These are phyloP conservation scores for Naumovozyma dairenensis DNA, from an alignment of 805 yeast species.

Conservation along the genomic window DNA sequence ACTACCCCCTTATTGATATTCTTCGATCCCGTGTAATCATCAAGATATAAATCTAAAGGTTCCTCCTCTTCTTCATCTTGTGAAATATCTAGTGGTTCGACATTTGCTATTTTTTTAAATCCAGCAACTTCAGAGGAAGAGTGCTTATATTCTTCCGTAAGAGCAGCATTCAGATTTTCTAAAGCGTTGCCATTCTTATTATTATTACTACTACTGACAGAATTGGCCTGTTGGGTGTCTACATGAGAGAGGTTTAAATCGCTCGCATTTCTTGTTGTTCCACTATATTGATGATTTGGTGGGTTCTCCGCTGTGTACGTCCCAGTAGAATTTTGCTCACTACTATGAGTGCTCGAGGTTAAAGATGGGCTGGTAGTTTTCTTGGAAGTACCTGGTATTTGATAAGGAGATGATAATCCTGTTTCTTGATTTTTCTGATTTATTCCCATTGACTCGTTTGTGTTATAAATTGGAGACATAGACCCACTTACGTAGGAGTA, in stretches of 20 bases:
- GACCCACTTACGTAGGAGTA: too few species aligned
- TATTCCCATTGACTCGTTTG: too few species aligned
- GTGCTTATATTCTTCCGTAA: constrained; percentile 10
- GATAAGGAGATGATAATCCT: too few species aligned
- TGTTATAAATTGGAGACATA: too few species aligned
- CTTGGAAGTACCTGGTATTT: too few species aligned
- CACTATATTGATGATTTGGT: not conserved
- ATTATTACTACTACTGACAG: not conserved
- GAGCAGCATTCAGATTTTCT: constrained; percentile 19
- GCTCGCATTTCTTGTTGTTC: constrained; percentile 5
- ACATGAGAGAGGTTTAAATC: not conserved
- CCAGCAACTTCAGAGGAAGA: not conserved
- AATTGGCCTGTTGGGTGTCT: not conserved
- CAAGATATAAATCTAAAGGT: constrained; percentile 13
- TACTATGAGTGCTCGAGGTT: too few species aligned
- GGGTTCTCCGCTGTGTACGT: constrained; percentile 1
- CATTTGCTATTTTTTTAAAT: not conserved
- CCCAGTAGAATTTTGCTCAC: too few species aligned
- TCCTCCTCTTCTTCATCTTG: not conserved
- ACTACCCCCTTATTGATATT: constrained; percentile 2
- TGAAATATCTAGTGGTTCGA: not conserved
- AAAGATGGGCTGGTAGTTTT: too few species aligned
- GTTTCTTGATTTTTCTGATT: too few species aligned
- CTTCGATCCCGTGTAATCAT: constrained; percentile 3
- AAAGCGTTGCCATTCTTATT: constrained; percentile 9